These are phyloP conservation scores for Astragalus glycyphyllos DNA, from an alignment of 306 rosid genomes.

Conservation along the genomic window DNA sequence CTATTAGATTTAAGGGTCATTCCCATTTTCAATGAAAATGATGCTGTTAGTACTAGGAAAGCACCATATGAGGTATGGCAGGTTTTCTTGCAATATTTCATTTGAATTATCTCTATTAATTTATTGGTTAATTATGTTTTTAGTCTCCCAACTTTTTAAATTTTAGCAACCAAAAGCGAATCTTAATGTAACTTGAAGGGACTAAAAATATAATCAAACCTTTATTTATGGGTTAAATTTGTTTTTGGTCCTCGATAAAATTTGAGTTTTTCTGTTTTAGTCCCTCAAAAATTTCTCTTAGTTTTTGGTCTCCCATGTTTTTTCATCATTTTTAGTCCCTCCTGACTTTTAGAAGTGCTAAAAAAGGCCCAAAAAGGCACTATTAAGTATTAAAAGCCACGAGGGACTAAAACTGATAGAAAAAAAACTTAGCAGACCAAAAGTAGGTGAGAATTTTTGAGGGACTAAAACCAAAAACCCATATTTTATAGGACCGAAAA, in stretches of 20 bases:
- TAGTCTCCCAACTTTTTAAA: not conserved
- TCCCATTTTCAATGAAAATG: constrained; percentile 97
- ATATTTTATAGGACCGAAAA: not conserved
- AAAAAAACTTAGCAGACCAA: too few species aligned
- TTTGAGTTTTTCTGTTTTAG: not conserved
- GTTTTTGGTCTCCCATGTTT: not conserved
- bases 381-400: too few species aligned
- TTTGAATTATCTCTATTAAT: not conserved
- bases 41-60: constrained; percentile 93
- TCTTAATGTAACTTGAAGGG: too few species aligned
- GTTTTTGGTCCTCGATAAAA: not conserved
- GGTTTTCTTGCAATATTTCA: constrained; percentile 19
- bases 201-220: too few species aligned
- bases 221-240: not conserved
- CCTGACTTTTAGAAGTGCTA: too few species aligned
- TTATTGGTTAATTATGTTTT: constrained; percentile 1
- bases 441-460: too few species aligned
- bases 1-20: constrained; percentile 71
- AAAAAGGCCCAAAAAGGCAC: too few species aligned
- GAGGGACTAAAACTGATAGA: too few species aligned
- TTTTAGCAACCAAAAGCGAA: too few species aligned
- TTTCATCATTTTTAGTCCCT: not conserved
- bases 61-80: constrained; percentile 79
- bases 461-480: too few species aligned
- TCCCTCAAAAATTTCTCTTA: not conserved